A percentile compares a stretch with the other conserved stretches of the same genome.
phyloP scores from a whole-genome alignment of 1,139 yeast species.

The Hyphopichia pseudoburtonii region DNA sequence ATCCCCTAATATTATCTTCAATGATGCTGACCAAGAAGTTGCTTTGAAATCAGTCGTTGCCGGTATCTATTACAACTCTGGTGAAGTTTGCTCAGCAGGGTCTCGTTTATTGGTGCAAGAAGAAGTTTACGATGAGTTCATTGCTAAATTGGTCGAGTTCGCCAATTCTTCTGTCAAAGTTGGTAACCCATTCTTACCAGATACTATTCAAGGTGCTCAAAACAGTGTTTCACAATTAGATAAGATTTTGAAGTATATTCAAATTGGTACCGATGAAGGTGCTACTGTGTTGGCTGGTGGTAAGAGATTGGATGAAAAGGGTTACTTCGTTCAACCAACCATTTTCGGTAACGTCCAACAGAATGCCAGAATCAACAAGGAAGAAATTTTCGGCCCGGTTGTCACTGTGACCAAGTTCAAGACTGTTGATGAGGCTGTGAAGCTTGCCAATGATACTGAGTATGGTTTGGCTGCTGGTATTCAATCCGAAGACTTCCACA shows the following conservation, averaged over 20 bases:
- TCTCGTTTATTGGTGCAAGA: constrained; percentile 81
- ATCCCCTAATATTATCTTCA: constrained; percentile 31
- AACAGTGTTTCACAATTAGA: constrained; percentile 73
- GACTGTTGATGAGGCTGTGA: constrained; percentile 68
- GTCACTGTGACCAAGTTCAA: constrained; percentile 72
- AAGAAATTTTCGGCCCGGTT: constrained; percentile 89
- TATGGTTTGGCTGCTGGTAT: constrained; percentile 83
- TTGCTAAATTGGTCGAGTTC: constrained; percentile 58
- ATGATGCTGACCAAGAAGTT: constrained; percentile 32
- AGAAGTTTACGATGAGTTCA: constrained; percentile 65
- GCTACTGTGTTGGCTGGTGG: constrained; percentile 80
- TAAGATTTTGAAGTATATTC: constrained; percentile 72
- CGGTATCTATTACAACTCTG: constrained; percentile 69
- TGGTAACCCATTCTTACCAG: constrained; percentile 77
- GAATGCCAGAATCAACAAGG: constrained; percentile 68
- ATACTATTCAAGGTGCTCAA: constrained; percentile 82
- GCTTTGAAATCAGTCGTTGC: constrained; percentile 40
- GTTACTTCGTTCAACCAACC: constrained; percentile 79
- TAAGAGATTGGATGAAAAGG: constrained; percentile 62
- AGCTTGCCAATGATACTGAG: constrained; percentile 67
- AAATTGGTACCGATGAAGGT: constrained; percentile 73
- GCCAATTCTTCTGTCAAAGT: constrained; percentile 53
- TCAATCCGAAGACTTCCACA: constrained; percentile 58
- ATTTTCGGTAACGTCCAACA: constrained; percentile 70
- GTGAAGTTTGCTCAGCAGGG: constrained; percentile 89